These are phyloP conservation scores for Thraustotheca clavata DNA, from an alignment of 352 stramenopile species.

Conservation along the genomic window DNA sequence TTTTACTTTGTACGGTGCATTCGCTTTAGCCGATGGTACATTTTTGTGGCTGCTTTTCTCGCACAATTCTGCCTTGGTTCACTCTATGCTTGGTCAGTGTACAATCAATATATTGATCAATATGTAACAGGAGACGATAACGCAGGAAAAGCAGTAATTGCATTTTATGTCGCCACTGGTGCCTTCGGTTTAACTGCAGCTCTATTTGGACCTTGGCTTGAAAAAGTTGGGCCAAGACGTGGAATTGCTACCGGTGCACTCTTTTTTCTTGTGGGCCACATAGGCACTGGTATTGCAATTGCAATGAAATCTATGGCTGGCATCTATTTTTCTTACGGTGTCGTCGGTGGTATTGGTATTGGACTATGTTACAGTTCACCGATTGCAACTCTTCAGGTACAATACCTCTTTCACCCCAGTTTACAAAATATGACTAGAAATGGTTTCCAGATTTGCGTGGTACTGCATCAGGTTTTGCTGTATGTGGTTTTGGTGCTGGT, in stretches of 20 bases:
- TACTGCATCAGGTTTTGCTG: slow-evolving; percentile 47
- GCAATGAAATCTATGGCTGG: slow-evolving; percentile 9
- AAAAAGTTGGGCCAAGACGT: slow-evolving; percentile 9
- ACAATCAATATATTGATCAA: slow-evolving; percentile 15
- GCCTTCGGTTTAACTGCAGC: slow-evolving; percentile 12
- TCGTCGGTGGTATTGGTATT: slow-evolving; percentile 22
- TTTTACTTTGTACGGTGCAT: too few relatives aligned
- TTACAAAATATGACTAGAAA: slow-evolving; percentile 23
- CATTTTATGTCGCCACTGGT: slow-evolving; percentile 21
- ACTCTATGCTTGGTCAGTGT: slow-evolving; percentile 21
- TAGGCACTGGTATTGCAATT: slow-evolving; percentile 7
- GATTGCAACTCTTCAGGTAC: slow-evolving; percentile 39
- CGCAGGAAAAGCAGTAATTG: background rate
- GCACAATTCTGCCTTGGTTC: slow-evolving; percentile 14
- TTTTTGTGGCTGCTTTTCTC: slow-evolving; percentile 7
- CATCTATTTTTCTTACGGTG: slow-evolving; percentile 23
- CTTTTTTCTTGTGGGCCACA: slow-evolving; percentile 9
- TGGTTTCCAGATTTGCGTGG: slow-evolving; percentile 70
- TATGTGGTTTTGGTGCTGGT: slow-evolving; percentile 44
- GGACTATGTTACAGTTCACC: slow-evolving; percentile 58
- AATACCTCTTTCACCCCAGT: background rate
- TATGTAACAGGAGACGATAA: slow-evolving; percentile 6
- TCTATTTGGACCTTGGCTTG: slow-evolving; percentile 19
- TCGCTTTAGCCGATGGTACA: slow-evolving; percentile 9
- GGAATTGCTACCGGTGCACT: slow-evolving; percentile 7